Conservation (phyloP, 495 filamentous ascomycete species). For the Alectoria sarmentosa region DNA sequence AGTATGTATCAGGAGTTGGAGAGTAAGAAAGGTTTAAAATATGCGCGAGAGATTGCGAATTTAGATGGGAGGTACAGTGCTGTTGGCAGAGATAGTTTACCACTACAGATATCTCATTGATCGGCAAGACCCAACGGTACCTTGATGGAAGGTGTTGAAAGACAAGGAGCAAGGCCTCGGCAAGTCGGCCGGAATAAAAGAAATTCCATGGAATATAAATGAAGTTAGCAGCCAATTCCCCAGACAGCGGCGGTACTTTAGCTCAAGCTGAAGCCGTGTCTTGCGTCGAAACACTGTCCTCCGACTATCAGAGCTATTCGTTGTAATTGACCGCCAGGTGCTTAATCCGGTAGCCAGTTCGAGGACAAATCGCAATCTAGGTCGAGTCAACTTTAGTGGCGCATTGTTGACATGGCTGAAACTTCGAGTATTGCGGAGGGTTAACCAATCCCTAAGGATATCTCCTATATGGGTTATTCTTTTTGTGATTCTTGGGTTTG, state of each 20-base stretch:
- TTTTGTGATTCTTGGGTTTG: background rate
- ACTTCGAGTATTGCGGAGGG: constrained; percentile 8
- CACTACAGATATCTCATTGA: background rate
- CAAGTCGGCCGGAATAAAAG: background rate
- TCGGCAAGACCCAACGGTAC: too few species aligned
- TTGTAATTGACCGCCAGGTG: constrained; percentile 4
- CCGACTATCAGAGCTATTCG: background rate
- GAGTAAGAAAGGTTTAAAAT: constrained; percentile 15
- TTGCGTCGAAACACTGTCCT: background rate
- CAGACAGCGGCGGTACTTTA: background rate
- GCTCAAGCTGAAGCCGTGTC: background rate
- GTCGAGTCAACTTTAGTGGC: background rate
- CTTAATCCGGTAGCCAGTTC: constrained; percentile 2
- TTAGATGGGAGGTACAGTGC: constrained; percentile 1
- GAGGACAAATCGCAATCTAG: constrained; percentile 7
- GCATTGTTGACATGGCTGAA: background rate
- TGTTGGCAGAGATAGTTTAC: background rate
- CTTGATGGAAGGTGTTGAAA: background rate
- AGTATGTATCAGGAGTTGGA: constrained; percentile 12
- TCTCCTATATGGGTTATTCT: background rate
- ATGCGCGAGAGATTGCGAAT: constrained; percentile 20
- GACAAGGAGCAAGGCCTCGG: background rate
- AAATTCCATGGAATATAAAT: background rate
- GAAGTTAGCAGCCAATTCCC: background rate
- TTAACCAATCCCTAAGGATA: constrained; percentile 1